Evolutionary conservation across 139 green algal species (phyloP).

Genomic region (Haematococcus sp.): DNA sequence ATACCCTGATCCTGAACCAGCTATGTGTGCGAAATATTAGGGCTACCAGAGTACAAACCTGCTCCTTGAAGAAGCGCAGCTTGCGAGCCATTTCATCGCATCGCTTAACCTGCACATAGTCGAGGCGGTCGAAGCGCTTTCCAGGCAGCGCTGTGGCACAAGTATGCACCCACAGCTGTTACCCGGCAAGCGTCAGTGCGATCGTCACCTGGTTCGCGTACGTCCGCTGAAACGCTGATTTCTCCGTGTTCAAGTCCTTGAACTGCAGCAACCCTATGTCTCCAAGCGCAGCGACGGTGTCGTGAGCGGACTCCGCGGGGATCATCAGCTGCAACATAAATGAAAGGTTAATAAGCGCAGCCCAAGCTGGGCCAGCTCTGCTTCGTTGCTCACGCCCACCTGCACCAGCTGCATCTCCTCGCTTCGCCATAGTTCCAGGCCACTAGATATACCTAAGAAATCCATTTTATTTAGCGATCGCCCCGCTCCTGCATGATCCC

Average conservation of each 20-base stretch:
- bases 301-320: slow-evolving; percentile 89
- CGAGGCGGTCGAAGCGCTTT: neutral
- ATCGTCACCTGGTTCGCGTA: slow-evolving; percentile 83
- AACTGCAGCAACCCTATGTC: slow-evolving; percentile 89
- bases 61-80: slow-evolving; percentile 90
- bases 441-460: too few relatives aligned
- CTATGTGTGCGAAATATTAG: neutral
- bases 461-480: too few relatives aligned
- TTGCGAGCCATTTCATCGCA: slow-evolving; percentile 96
- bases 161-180: neutral
- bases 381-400: slow-evolving; percentile 39
- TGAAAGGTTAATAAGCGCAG: too few relatives aligned
- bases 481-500: too few relatives aligned
- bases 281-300: slow-evolving; percentile 85
- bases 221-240: slow-evolving; percentile 89
- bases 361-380: neutral
- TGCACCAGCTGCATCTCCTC: slow-evolving; percentile 98
- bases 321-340: slow-evolving; percentile 97
- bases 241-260: slow-evolving; percentile 91
- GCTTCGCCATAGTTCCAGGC: slow-evolving; percentile 69
- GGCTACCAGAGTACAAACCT: slow-evolving; percentile 48
- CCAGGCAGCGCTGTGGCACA: neutral
- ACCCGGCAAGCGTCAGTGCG: neutral
- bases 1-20: too few relatives aligned
- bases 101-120: slow-evolving; percentile 82